phyloP scores from a whole-genome alignment of 768 basidiomycete species.

The Pleurotus cornucopiae region DNA sequence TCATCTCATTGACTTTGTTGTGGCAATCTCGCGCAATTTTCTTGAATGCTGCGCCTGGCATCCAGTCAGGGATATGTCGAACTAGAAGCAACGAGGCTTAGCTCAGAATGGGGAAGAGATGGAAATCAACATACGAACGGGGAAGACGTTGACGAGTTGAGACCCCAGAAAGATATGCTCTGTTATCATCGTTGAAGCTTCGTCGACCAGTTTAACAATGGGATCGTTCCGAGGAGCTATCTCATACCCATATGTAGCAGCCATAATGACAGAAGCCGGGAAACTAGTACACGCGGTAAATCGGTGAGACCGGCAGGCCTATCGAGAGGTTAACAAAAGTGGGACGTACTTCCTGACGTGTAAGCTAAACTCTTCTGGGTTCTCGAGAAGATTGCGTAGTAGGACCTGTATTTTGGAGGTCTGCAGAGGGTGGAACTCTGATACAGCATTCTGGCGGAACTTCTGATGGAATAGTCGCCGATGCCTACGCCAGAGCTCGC shows the following conservation, averaged over 20 bases:
- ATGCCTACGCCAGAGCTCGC: constrained; percentile 31
- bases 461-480: constrained; percentile 31
- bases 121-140: constrained; percentile 21
- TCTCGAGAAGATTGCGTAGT: constrained; percentile 21
- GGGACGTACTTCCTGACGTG: constrained; percentile 14
- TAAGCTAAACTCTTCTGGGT: constrained; percentile 20
- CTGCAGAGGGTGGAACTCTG: constrained; percentile 27
- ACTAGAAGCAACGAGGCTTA: neutral
- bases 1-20: neutral
- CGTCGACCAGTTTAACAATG: constrained; percentile 25
- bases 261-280: constrained; percentile 26
- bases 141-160: constrained; percentile 22
- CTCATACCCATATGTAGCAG: constrained; percentile 29
- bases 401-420: constrained; percentile 24
- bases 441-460: constrained; percentile 24
- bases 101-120: constrained; percentile 11
- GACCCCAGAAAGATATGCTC: constrained; percentile 24
- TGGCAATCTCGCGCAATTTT: constrained; percentile 11
- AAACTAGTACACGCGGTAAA: constrained; percentile 14
- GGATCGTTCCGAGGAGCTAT: constrained; percentile 23
- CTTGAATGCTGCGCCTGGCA: constrained; percentile 8
- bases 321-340: neutral
- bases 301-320: neutral
- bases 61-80: constrained; percentile 7
- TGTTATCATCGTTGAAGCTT: constrained; percentile 23